Base-by-base conservation (phyloP, 2,329 filamentous ascomycete genomes). In the Escovopsis sp. region DNA sequence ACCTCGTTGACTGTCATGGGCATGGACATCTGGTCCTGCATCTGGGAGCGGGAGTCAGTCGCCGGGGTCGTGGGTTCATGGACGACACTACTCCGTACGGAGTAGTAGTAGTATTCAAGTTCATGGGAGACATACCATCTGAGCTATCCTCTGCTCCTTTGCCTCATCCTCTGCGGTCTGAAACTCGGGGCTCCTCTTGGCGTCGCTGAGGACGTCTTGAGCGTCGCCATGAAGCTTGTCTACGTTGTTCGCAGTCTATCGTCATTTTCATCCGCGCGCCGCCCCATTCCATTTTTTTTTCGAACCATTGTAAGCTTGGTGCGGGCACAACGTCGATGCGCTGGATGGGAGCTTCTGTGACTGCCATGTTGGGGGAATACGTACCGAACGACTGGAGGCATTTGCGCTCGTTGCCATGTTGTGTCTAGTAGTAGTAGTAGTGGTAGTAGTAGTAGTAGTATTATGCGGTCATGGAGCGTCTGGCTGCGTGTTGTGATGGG, bases 1-100 rank as follows among this genome's bases (percentile, higher is more conserved):
- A 98, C 75, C 36, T 85, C 84, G 52, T 84, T 84, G 57, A 98
- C 81, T 12, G 86, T 85, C 53, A 91, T 84, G 34, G 91, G 89
- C 44, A 91, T 76, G 35, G 84, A 84, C 50, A 82, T 81, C 60
- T 96, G 94, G 62, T 83, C 75, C 50, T 78, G 50, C 48, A 64
- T 56, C 61, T 64, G 42, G 3, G 7, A 35, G 3, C 10, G 36
- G 16, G 5, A 27, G 40, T 60, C 45, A 59, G 49, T 16, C 37
- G 37, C 7, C 33, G 37, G 40, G 31, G 14, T 15, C 5, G 11
- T 35, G n/a, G 13, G 13, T 12, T 13, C 14, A 15, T 12, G 9
- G 5, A n/a, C 30, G 30, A 30, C 16, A 41, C 16, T 37, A 25
- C 20, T 4, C 2, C 6, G 20, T 6, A 6, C 20, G 4, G 20